Evolutionary conservation across 768 basidiomycete genomes (phyloP), one percentile per base, ranked within the genome.

Genomic region (Tephrocybe sp.): DNA sequence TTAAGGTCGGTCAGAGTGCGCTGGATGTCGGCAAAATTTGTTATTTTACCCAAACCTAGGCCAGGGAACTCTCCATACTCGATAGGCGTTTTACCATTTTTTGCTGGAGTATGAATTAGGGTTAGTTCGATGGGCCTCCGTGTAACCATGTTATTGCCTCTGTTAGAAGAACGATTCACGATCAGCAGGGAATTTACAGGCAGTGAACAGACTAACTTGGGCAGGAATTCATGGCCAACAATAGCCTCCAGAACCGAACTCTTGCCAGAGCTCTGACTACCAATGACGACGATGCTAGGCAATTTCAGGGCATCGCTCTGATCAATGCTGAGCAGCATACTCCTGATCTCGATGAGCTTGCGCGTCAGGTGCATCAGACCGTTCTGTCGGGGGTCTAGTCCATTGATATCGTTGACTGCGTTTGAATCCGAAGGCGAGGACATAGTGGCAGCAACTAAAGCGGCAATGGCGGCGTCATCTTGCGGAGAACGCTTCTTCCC

Each of bases 71-170:
- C 92, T 55, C 95, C 94, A 55, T 94, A 98, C 65, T 97, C 95
- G 32, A 72, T 77, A 18, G 80, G 73, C 5, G 74, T 67, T 47
- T 78, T 70, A 2, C 82, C 79, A 27, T 81, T 71, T 9, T 67
- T 72, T 15, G 79, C 64, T 18, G 92, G 92, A 0, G 89, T 96
- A 63, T 99, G 92, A 50, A 98, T 86, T 40, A 99, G 85, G 3
- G 97, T 99, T 51, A 99, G 82, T 64, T 99, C 97, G 60, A 99
- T 98, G 1, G 97, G 97, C 46, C 97, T 86, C 1, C 97, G 88
- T 2, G 97, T 99, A 27, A 98, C 97, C 97, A 99, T 99, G 68
- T 98, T 98, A 68, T 93, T 88, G 47, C 97, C 97, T 71, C 96
- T 98, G 61, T 5, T 49, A 44, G n/a, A 43, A 5, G 8, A 15